Percentiles rank a stretch among this genome's conserved stretches.
Conservation (phyloP, 1,284 basidiomycete species). For the Coniophora puteana region DNA sequence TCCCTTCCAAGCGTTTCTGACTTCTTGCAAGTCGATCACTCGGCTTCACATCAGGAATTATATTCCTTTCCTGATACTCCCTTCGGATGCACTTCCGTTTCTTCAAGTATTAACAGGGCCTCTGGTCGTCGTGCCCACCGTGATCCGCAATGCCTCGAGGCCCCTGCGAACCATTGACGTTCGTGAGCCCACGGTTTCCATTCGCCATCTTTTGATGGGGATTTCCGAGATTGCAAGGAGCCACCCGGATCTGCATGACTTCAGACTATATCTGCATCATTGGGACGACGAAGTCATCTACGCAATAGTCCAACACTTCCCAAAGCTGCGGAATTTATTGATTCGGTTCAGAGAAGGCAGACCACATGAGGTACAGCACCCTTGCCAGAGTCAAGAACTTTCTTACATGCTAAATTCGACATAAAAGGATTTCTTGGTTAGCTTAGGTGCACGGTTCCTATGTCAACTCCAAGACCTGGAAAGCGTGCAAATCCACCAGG, state of each 20-base stretch:
- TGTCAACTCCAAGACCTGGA: too few relatives aligned
- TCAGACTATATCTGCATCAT: background rate
- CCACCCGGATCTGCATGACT: background rate
- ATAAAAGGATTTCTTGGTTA: background rate
- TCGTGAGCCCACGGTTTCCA: background rate
- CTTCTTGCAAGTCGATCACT: background rate
- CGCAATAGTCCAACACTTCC: background rate
- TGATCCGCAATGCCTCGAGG: too few relatives aligned
- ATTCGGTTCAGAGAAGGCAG: background rate
- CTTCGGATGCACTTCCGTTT: conserved; percentile 17
- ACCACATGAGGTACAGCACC: background rate
- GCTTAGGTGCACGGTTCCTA: background rate
- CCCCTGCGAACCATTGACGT: background rate
- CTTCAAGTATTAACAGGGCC: conserved; percentile 19
- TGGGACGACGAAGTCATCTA: background rate
- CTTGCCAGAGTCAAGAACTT: background rate
- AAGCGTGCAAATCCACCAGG: too few relatives aligned
- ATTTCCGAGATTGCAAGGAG: too few relatives aligned
- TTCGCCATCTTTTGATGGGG: too few relatives aligned
- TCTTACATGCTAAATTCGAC: too few relatives aligned
- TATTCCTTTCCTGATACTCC: conserved; percentile 1
- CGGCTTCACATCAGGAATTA: background rate
- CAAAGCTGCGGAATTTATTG: background rate
- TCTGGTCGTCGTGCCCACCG: too few relatives aligned
- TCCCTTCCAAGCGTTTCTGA: background rate